Base-by-base conservation (phyloP, 441 rosid species). In the Populus hybrid region DNA sequence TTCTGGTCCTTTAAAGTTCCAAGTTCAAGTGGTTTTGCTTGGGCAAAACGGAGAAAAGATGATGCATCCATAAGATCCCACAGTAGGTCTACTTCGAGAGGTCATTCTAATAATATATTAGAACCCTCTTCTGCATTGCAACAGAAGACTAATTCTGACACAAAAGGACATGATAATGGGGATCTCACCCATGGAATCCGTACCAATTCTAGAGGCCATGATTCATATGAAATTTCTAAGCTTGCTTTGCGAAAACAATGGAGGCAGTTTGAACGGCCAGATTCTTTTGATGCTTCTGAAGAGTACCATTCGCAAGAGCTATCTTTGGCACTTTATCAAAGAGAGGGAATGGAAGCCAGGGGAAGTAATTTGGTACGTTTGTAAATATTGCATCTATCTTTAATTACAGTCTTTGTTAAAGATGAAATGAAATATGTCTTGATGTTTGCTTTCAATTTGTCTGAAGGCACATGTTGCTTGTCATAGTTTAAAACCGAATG, bases 291-390 rank as follows among this genome's bases (percentile, higher is more conserved):
- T 83, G 83, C 94, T 82, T 92, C 92, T 64, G 96, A 92, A 64
- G 97, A 84, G 73, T 93, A 88, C 81, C 96, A 90, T 84, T 93
- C 98, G 2, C 99, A 95, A 84, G 96, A 95, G 75, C 86, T 95
- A 61, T 90, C 96, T 10, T 72, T 90, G 87, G 90, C 88, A 82
- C 90, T 89, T 77, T 91, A 90, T 81, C 93, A 83, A 68, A 89
- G 87, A 83, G 94, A 90, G 83, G 98, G 85, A 77, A 85, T 88
- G 90, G 89, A 85, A 75, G 82, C 90, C 67, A 95, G 86, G 85
- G 86, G 86, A 82, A 86, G 81, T 82, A 86, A 88, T 80, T 84
- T 87, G 97, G 99, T 93, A 89, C 72, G 97, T 87, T 12, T 65
- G 74, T 85, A 81, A 77, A 80, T 74, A 59, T 76, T 66, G 69